Conservation (phyloP, 192 early-diverging fungal species). For the Rhizophagus prolifer region DNA sequence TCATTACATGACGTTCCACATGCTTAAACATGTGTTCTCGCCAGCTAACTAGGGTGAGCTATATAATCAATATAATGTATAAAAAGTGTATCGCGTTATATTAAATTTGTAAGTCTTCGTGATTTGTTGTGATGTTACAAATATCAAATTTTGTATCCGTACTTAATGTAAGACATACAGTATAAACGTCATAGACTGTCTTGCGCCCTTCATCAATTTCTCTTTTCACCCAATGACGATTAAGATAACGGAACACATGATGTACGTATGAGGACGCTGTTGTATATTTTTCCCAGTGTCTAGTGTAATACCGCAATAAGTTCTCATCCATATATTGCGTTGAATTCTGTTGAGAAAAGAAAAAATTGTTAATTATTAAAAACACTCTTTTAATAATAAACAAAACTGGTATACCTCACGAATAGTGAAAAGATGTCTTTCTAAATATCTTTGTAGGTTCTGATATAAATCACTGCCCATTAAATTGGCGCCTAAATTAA, state of each 20-base stretch:
- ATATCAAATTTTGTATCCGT: not conserved
- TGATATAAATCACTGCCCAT: slow-evolving; percentile 59
- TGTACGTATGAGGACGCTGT: slow-evolving; percentile 80
- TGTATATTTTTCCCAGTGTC: slow-evolving; percentile 88
- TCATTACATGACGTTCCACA: slow-evolving; percentile 69
- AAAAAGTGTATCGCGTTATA: not conserved
- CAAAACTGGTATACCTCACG: slow-evolving; percentile 31
- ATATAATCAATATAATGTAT: not conserved
- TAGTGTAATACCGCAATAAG: slow-evolving; percentile 84
- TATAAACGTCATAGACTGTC: slow-evolving; percentile 89
- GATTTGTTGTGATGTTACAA: not conserved
- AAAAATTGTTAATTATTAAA: not conserved
- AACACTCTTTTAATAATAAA: not conserved
- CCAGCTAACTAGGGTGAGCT: slow-evolving; percentile 87
- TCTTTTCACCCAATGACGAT: slow-evolving; percentile 96
- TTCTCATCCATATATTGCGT: slow-evolving; percentile 71
- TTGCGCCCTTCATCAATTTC: slow-evolving; percentile 92
- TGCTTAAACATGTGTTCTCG: slow-evolving; percentile 73
- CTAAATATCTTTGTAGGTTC: slow-evolving; percentile 51
- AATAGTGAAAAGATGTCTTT: slow-evolving; percentile 55
- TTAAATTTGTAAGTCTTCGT: not conserved
- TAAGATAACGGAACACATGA: slow-evolving; percentile 92
- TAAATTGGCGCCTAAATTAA: slow-evolving; percentile 45
- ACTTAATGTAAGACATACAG: slow-evolving; percentile 60
- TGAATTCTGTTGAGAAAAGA: slow-evolving; percentile 44